These are phyloP conservation scores for Xylariaceae sp. DNA, from an alignment of 2,329 filamentous ascomycete species.

Conservation along the genomic window DNA sequence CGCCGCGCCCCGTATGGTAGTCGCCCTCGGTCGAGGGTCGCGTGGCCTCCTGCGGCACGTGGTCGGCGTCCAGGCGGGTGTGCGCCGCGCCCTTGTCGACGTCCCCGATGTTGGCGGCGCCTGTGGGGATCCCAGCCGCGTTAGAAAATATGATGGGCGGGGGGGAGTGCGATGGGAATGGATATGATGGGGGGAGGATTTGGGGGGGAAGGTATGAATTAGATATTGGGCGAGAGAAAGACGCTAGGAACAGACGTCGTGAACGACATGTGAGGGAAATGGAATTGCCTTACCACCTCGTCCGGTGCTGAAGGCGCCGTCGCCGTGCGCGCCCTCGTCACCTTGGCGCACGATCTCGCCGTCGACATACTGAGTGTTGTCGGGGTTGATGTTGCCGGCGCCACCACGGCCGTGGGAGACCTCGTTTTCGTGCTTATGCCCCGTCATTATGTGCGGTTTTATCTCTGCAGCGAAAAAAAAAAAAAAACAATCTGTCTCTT, in stretches of 20 bases:
- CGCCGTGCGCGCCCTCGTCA: conserved; percentile 49
- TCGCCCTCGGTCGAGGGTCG: conserved; percentile 44
- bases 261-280: not conserved
- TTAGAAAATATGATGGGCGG: too few relatives aligned
- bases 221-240: too few relatives aligned
- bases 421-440: conserved; percentile 39
- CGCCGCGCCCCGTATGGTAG: conserved; percentile 57
- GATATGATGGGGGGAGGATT: not conserved
- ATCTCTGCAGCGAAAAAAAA: too few relatives aligned
- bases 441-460: conserved; percentile 6
- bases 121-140: conserved; percentile 32
- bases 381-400: conserved; percentile 56
- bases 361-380: conserved; percentile 56
- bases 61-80: conserved; percentile 45
- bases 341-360: conserved; percentile 57
- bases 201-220: too few relatives aligned
- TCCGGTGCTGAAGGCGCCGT: conserved; percentile 55
- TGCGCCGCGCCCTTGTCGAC: conserved; percentile 31
- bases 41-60: conserved; percentile 48
- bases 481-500: too few relatives aligned
- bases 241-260: too few relatives aligned
- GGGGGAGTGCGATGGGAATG: too few relatives aligned
- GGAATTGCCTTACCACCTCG: conserved; percentile 57
- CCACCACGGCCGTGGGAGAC: conserved; percentile 59
- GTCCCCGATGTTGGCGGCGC: conserved; percentile 56